Evolutionary conservation across 1,139 yeast genomes (phyloP).

Genomic region (Candida dubliniensis): DNA sequence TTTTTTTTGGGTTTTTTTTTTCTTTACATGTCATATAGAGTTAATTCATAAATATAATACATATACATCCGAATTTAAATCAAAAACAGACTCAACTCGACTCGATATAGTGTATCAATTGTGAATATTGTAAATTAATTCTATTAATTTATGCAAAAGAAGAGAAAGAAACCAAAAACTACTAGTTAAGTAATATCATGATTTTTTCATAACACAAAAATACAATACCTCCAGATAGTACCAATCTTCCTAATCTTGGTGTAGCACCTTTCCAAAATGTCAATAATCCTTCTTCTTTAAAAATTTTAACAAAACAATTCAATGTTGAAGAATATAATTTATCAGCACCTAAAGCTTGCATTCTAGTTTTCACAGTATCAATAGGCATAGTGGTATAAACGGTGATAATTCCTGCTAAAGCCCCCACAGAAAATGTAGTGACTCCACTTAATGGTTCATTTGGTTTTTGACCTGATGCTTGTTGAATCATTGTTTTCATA

Average conservation of each 20-base stretch:
- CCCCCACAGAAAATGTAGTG: slow-evolving; percentile 86
- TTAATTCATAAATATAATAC: not conserved
- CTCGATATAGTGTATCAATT: not conserved
- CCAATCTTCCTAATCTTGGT: slow-evolving; percentile 88
- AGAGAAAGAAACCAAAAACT: slow-evolving; percentile 1
- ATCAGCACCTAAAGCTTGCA: slow-evolving; percentile 89
- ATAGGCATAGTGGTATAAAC: slow-evolving; percentile 98
- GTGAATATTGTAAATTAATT: not conserved
- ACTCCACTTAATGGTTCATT: slow-evolving; percentile 75
- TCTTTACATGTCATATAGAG: not conserved
- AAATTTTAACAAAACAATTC: slow-evolving; percentile 78
- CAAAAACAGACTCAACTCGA: no score
- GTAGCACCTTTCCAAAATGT: slow-evolving; percentile 99
- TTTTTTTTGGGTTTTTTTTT: not conserved
- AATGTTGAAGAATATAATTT: slow-evolving; percentile 69
- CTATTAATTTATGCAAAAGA: not conserved
- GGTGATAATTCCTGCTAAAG: slow-evolving; percentile 89
- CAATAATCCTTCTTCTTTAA: slow-evolving; percentile 83
- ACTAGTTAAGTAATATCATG: slow-evolving; percentile 50
- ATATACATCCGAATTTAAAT: not conserved
- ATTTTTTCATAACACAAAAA: slow-evolving; percentile 93
- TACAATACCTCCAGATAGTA: slow-evolving; percentile 93
- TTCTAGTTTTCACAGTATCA: slow-evolving; percentile 95
- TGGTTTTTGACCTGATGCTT: slow-evolving; percentile 61
- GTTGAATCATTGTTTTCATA: slow-evolving; percentile 79